phyloP scores from a whole-genome alignment of 2,329 filamentous ascomycete species.

The Gremmenia infestans region DNA sequence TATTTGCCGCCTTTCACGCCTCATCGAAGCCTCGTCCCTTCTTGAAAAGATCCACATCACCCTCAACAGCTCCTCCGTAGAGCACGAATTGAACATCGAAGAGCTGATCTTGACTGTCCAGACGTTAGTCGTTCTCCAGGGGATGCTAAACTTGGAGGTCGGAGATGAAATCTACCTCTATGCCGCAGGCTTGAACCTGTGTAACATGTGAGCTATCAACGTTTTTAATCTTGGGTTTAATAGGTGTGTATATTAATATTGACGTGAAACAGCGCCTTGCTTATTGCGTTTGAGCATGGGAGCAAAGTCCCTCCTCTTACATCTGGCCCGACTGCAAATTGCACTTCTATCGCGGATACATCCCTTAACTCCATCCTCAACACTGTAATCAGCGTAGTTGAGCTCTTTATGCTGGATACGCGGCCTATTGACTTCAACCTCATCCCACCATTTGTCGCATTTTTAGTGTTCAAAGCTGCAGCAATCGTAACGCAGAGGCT shows the following conservation, averaged over 20 bases:
- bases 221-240: background rate
- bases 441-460: constrained; percentile 15
- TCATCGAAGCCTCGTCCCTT: constrained; percentile 17
- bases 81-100: constrained; percentile 15
- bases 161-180: constrained; percentile 7
- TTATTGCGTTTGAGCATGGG: constrained; percentile 18
- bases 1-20: constrained; percentile 11
- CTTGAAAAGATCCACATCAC: constrained; percentile 17
- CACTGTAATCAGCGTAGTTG: constrained; percentile 9
- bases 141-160: constrained; percentile 9
- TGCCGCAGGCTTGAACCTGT: constrained; percentile 9
- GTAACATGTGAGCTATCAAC: constrained; percentile 12
- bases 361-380: constrained; percentile 6
- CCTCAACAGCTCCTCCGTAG: constrained; percentile 8
- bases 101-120: constrained; percentile 13
- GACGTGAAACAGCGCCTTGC: constrained; percentile 11
- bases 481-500: constrained; percentile 14
- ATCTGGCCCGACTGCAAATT: constrained; percentile 4
- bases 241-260: constrained; percentile 4
- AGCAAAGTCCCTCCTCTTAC: constrained; percentile 6
- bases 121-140: constrained; percentile 12
- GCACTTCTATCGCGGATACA: constrained; percentile 5
- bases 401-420: constrained; percentile 7
- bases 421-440: constrained; percentile 10
- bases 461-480: constrained; percentile 18